Evolutionary conservation across 805 yeast species (phyloP).

Genomic region (Soucietia sequanensis): DNA sequence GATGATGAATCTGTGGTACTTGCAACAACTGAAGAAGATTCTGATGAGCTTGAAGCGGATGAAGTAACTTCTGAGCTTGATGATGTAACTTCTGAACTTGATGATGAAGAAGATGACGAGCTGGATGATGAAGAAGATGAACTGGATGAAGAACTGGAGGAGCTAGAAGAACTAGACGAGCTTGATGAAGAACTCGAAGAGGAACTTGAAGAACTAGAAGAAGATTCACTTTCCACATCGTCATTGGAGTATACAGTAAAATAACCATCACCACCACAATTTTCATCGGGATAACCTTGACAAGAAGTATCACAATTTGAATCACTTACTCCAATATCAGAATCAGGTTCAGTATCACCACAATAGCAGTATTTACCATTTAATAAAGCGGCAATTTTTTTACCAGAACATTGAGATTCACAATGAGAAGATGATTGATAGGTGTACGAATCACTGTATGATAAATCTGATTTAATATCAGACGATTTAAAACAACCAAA

Average conservation of each 20-base stretch:
- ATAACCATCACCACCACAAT: constrained; percentile 39
- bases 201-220: constrained; percentile 9
- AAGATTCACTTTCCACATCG: constrained; percentile 16
- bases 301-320: constrained; percentile 31
- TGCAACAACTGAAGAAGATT: not conserved
- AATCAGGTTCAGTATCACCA: constrained; percentile 34
- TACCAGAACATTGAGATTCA: constrained; percentile 48
- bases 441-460: constrained; percentile 45
- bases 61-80: no score
- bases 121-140: constrained; percentile 6
- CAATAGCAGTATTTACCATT: constrained; percentile 41
- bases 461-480: constrained; percentile 28
- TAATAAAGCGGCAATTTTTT: constrained; percentile 32
- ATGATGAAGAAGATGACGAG: constrained; percentile 6
- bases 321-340: constrained; percentile 21
- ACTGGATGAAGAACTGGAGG: constrained; percentile 6
- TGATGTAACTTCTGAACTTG: constrained; percentile 4
- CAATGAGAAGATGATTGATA: constrained; percentile 66
- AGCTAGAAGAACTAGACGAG: constrained; percentile 6
- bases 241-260: constrained; percentile 29
- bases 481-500: constrained; percentile 27
- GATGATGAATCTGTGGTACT: constrained; percentile 1
- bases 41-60: constrained; percentile 3
- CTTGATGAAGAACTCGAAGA: constrained; percentile 11
- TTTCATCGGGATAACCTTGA: constrained; percentile 35